phyloP scores from a whole-genome alignment of 768 basidiomycete species.

The Dacryopinax spathularia region DNA sequence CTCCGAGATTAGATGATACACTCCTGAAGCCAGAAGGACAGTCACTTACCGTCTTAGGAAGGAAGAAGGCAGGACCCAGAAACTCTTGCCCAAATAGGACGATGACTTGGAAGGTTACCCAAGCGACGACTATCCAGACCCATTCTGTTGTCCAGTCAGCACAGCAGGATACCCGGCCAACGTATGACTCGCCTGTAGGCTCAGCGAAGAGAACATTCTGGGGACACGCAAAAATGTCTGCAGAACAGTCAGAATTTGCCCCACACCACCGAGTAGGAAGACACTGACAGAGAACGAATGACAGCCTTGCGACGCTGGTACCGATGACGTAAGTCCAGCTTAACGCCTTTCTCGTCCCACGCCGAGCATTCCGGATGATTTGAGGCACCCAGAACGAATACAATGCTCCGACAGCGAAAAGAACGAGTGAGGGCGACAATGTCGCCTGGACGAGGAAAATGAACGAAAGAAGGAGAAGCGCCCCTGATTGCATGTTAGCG shows the following conservation, averaged over 20 bases:
- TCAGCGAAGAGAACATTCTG: conserved; percentile 75
- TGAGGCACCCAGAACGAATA: conserved; percentile 83
- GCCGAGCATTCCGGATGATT: conserved; percentile 58
- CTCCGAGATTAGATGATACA: conserved; percentile 2
- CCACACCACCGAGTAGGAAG: too few species aligned
- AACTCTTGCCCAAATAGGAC: conserved; percentile 58
- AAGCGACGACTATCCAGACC: conserved; percentile 44
- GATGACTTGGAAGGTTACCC: conserved; percentile 48
- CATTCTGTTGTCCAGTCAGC: conserved; percentile 34
- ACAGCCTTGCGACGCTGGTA: conserved; percentile 48
- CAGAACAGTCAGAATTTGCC: not conserved
- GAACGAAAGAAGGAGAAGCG: conserved; percentile 51
- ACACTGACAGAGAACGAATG: conserved; percentile 1
- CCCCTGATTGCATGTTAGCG: conserved; percentile 31
- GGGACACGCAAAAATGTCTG: conserved; percentile 73
- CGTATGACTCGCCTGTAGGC: conserved; percentile 42
- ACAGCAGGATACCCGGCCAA: not conserved
- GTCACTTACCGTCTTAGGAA: conserved; percentile 46
- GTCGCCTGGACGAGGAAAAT: conserved; percentile 63
- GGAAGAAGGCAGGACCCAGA: conserved; percentile 73
- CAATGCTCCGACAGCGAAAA: conserved; percentile 49
- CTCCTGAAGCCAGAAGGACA: not conserved
- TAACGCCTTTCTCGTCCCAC: conserved; percentile 57
- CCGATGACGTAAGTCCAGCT: conserved; percentile 60
- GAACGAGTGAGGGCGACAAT: conserved; percentile 47